These are phyloP conservation scores for Geranium rotundifolium DNA, from an alignment of 345 rosid genomes.

Conservation along the genomic window DNA sequence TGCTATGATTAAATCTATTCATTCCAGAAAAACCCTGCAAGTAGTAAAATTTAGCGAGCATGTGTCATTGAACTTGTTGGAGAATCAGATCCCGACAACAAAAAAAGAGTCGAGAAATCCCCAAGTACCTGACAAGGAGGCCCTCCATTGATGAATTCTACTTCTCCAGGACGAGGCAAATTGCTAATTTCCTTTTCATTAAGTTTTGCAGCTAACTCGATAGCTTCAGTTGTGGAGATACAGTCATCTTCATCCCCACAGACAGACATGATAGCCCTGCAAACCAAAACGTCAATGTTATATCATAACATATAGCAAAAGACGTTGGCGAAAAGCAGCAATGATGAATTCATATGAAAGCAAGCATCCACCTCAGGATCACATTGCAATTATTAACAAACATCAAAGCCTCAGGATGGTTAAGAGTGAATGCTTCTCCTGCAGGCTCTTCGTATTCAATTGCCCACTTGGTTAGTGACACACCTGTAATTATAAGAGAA, in stretches of 20 bases:
- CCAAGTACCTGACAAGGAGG: conserved; percentile 82
- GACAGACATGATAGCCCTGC: conserved; percentile 69
- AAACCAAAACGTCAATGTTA: conserved; percentile 7
- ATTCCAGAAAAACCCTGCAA: conserved; percentile 84
- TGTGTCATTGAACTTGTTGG: neutral
- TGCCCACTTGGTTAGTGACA: conserved; percentile 66
- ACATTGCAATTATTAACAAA: conserved; percentile 78
- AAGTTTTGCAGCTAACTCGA: conserved; percentile 30
- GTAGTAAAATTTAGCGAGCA: neutral
- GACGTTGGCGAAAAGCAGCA: no score
- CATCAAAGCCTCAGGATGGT: conserved; percentile 57
- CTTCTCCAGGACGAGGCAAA: conserved; percentile 51
- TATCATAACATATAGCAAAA: conserved; percentile 2
- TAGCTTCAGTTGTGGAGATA: conserved; percentile 62
- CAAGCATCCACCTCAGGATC: conserved; percentile 40
- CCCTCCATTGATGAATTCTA: conserved; percentile 89
- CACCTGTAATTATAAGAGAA: conserved; percentile 31
- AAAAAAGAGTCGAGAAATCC: neutral
- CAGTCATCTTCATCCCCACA: conserved; percentile 79
- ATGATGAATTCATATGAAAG: neutral
- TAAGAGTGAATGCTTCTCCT: conserved; percentile 62
- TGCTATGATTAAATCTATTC: conserved; percentile 65
- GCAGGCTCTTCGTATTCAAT: conserved; percentile 93
- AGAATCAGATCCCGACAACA: neutral
- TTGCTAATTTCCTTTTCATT: conserved; percentile 28